These are phyloP conservation scores for Ananas comosus DNA, from an alignment of 176 grass and related monocot genomes.

Conservation along the genomic window DNA sequence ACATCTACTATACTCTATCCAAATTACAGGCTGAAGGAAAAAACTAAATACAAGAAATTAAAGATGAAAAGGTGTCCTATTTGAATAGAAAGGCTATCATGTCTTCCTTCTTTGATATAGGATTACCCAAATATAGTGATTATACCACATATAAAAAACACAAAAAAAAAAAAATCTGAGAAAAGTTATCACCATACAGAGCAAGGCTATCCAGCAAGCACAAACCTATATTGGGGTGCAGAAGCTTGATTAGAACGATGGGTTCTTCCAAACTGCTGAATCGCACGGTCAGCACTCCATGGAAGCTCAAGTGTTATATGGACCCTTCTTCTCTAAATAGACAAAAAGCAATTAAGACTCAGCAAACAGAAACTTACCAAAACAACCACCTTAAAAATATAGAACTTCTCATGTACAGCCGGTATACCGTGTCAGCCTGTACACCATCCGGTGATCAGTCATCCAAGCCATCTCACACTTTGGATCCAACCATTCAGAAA, in stretches of 20 bases:
- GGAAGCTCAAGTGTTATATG: slow-evolving; percentile 99
- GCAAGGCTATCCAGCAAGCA: slow-evolving; percentile 8
- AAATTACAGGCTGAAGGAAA: not conserved
- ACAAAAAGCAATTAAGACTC: slow-evolving; percentile 7
- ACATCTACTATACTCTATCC: not conserved
- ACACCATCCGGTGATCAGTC: too few relatives aligned
- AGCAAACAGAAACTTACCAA: slow-evolving; percentile 3
- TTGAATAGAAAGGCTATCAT: too few relatives aligned
- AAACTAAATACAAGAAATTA: not conserved
- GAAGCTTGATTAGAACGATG: slow-evolving; percentile 99
- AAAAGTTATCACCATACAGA: not conserved
- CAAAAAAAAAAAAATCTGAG: too few relatives aligned
- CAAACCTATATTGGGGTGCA: slow-evolving; percentile 90
- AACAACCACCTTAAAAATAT: slow-evolving; percentile 1
- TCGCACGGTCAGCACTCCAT: slow-evolving; percentile 97
- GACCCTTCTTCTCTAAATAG: slow-evolving; percentile 69
- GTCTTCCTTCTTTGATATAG: too few relatives aligned
- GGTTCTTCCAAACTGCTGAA: slow-evolving; percentile 95
- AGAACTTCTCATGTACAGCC: not conserved
- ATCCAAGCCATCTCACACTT: too few relatives aligned
- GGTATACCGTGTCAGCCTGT: too few relatives aligned
- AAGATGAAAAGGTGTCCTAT: not conserved
- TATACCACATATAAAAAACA: too few relatives aligned
- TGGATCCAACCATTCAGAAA: too few relatives aligned
- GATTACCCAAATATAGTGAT: too few relatives aligned